Evolutionary conservation across 768 basidiomycete genomes (phyloP).

Genomic region (Boletus sp.): DNA sequence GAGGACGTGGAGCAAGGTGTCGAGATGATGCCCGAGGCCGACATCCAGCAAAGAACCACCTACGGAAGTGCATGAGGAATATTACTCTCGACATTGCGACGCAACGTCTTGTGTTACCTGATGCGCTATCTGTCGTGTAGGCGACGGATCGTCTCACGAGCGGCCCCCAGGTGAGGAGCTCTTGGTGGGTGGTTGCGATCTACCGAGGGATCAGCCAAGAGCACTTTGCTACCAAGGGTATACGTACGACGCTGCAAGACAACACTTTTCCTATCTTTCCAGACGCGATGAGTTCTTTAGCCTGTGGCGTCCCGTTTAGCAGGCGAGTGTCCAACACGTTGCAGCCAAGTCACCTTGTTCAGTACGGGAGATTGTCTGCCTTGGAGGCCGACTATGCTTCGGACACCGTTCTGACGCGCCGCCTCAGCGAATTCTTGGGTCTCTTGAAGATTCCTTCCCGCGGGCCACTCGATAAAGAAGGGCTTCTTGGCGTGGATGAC

Average conservation of each 20-base stretch:
- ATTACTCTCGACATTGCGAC: background rate
- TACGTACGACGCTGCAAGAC: background rate
- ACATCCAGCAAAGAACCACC: background rate
- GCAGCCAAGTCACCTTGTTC: background rate
- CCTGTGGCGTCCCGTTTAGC: background rate
- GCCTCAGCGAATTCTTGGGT: constrained; percentile 7
- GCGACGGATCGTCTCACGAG: background rate
- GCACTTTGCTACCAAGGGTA: background rate
- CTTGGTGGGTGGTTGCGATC: background rate
- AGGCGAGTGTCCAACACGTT: background rate
- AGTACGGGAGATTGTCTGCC: constrained; percentile 8
- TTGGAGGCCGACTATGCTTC: constrained; percentile 7
- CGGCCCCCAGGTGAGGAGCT: background rate
- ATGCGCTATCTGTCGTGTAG: background rate
- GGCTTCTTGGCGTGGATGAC: constrained; percentile 12
- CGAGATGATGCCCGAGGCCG: background rate
- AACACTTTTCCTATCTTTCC: background rate
- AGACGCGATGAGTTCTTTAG: background rate
- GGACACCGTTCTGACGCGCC: constrained; percentile 4
- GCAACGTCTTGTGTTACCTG: background rate
- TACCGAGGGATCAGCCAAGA: background rate
- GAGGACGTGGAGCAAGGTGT: background rate
- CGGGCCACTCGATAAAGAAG: constrained; percentile 14
- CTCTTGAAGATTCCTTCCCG: constrained; percentile 4
- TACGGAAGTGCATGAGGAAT: background rate